These are phyloP conservation scores for Hippophae rhamnoides DNA, from an alignment of 306 rosid species.

Conservation along the genomic window DNA sequence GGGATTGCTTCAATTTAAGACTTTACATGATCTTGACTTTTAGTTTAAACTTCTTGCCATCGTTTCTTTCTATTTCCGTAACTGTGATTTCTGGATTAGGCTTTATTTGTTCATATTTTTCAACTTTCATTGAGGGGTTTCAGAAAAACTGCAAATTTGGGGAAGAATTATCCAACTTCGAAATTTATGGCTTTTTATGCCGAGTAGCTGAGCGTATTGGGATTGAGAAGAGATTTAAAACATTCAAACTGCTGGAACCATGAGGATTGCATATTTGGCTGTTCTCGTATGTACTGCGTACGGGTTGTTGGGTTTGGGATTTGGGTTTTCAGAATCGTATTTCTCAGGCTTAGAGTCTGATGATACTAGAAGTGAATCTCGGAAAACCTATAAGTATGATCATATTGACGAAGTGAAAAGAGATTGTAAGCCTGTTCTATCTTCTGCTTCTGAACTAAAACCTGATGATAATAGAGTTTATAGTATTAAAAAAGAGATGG, in stretches of 20 bases:
- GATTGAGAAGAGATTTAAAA: background rate
- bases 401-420: constrained; percentile 56
- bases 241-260: constrained; percentile 23
- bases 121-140: background rate
- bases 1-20: background rate
- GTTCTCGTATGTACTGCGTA: constrained; percentile 32
- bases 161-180: background rate
- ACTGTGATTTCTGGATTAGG: background rate
- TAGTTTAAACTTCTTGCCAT: background rate
- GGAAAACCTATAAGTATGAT: constrained; percentile 41
- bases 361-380: constrained; percentile 19
- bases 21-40: background rate
- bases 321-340: constrained; percentile 29
- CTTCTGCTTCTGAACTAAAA: constrained; percentile 59
- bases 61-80: background rate
- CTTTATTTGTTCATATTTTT: background rate
- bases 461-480: constrained; percentile 28
- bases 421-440: constrained; percentile 51
- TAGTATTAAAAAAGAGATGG: constrained; percentile 47
- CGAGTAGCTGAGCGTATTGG: background rate
- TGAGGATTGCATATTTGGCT: constrained; percentile 41
- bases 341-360: constrained; percentile 28
- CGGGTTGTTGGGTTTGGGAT: constrained; percentile 36
- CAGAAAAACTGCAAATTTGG: background rate
- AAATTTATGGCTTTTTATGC: background rate